These are phyloP conservation scores for Fagopyrum homotropicum DNA, from an alignment of 148 eudicot species.

Conservation along the genomic window DNA sequence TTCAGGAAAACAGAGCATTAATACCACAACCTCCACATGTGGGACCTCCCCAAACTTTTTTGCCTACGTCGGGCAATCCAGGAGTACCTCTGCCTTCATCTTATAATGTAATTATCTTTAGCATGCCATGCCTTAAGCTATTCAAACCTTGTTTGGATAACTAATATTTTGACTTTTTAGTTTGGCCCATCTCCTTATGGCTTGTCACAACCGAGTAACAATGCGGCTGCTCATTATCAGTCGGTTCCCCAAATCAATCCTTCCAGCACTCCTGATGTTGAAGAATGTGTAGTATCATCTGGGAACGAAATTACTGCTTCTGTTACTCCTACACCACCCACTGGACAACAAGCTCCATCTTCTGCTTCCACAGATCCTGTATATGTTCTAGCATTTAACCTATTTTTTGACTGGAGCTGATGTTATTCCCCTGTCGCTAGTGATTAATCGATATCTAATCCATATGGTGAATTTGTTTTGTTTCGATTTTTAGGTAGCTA, in stretches of 20 bases:
- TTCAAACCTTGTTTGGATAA: slow-evolving; percentile 4
- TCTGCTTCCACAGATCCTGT: slow-evolving; percentile 25
- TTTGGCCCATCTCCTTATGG: slow-evolving; percentile 28
- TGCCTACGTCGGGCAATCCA: slow-evolving; percentile 42
- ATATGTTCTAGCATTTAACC: slow-evolving; percentile 12
- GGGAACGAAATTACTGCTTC: slow-evolving; percentile 37
- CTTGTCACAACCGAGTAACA: slow-evolving; percentile 43
- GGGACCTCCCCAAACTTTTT: slow-evolving; percentile 45
- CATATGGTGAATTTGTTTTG: slow-evolving; percentile 1
- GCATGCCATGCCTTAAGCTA: slow-evolving; percentile 9
- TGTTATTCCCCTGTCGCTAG: background rate
- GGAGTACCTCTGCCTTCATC: slow-evolving; percentile 40
- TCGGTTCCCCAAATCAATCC: slow-evolving; percentile 35
- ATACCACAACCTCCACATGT: slow-evolving; percentile 43
- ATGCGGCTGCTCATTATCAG: slow-evolving; percentile 44
- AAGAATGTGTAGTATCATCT: slow-evolving; percentile 33
- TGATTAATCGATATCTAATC: background rate
- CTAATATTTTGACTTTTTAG: slow-evolving; percentile 19
- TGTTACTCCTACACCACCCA: slow-evolving; percentile 33
- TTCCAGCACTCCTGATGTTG: slow-evolving; percentile 40
- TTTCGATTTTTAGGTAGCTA: slow-evolving; percentile 34
- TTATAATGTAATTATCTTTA: slow-evolving; percentile 47
- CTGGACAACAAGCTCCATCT: slow-evolving; percentile 32
- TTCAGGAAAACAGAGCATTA: slow-evolving; percentile 46
- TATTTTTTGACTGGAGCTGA: background rate